phyloP scores from a whole-genome alignment of 164 flowering plant species.

The Annona cherimola region DNA sequence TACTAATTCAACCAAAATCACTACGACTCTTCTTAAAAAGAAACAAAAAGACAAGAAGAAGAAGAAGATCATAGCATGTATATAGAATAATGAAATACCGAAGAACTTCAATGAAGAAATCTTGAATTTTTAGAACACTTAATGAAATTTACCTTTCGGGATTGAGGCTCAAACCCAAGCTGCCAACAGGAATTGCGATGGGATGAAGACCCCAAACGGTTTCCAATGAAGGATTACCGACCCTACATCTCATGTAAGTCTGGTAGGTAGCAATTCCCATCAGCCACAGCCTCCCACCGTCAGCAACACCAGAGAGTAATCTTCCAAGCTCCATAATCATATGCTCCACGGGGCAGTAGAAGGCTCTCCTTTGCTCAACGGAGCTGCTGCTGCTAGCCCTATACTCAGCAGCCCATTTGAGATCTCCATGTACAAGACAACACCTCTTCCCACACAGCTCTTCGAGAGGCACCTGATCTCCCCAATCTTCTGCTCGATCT shows the following conservation, averaged over 20 bases:
- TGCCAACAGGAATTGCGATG: conserved; percentile 61
- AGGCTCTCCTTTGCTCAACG: conserved; percentile 34
- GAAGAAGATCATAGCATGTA: neutral
- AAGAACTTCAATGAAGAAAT: neutral
- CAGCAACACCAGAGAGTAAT: conserved; percentile 43
- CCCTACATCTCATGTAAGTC: conserved; percentile 65
- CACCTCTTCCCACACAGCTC: conserved; percentile 40
- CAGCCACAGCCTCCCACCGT: conserved; percentile 56
- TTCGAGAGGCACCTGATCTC: conserved; percentile 55
- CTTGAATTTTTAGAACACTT: conserved; percentile 1
- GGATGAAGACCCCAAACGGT: conserved; percentile 69
- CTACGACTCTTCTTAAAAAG: neutral
- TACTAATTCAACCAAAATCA: neutral
- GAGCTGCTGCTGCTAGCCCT: conserved; percentile 30
- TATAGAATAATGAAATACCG: neutral
- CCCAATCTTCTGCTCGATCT: conserved; percentile 54
- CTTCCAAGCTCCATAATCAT: conserved; percentile 76
- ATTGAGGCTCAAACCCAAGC: conserved; percentile 71
- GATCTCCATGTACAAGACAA: conserved; percentile 74
- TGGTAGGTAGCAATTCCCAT: conserved; percentile 78
- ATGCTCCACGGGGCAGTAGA: conserved; percentile 61
- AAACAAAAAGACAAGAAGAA: neutral
- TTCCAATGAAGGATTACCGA: conserved; percentile 67
- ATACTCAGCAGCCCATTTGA: conserved; percentile 64
- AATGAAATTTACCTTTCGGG: conserved; percentile 54